Evolutionary conservation across 1,139 yeast species (phyloP).

Genomic region (Meyerozyma elateridarum): DNA sequence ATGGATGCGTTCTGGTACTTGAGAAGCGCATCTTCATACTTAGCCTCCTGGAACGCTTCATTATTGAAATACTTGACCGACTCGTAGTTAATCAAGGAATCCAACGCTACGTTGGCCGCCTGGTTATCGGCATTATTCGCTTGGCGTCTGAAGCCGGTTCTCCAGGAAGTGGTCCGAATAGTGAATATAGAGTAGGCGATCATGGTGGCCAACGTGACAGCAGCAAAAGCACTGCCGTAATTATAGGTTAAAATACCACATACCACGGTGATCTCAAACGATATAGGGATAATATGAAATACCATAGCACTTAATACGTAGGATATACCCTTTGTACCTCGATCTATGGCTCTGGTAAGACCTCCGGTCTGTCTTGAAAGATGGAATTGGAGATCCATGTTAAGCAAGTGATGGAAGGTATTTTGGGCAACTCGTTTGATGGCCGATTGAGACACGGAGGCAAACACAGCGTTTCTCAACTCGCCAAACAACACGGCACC

Average conservation of each 20-base stretch:
- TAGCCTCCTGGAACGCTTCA: slow-evolving; percentile 71
- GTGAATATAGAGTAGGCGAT: slow-evolving; percentile 81
- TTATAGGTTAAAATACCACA: slow-evolving; percentile 92
- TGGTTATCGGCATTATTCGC: slow-evolving; percentile 94
- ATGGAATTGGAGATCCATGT: slow-evolving; percentile 87
- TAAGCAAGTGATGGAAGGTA: slow-evolving; percentile 78
- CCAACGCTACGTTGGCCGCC: slow-evolving; percentile 92
- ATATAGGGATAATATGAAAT: slow-evolving; percentile 88
- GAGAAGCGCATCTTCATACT: slow-evolving; percentile 73
- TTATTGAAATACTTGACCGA: slow-evolving; percentile 93
- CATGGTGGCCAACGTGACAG: slow-evolving; percentile 86
- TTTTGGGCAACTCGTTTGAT: slow-evolving; percentile 85
- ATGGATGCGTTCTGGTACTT: slow-evolving; percentile 78
- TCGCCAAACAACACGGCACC: slow-evolving; percentile 95
- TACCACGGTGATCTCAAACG: slow-evolving; percentile 87
- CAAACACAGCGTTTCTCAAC: slow-evolving; percentile 89
- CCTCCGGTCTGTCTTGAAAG: slow-evolving; percentile 93
- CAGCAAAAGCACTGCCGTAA: slow-evolving; percentile 86
- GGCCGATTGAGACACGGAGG: slow-evolving; percentile 93
- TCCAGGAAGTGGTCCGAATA: slow-evolving; percentile 91
- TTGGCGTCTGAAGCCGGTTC: slow-evolving; percentile 83
- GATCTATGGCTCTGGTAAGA: slow-evolving; percentile 88
- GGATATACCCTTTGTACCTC: slow-evolving; percentile 97
- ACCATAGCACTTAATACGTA: slow-evolving; percentile 94
- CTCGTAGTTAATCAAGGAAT: slow-evolving; percentile 89